Base-by-base conservation (phyloP, 345 rosid genomes). In the Barbarea vulgaris region DNA sequence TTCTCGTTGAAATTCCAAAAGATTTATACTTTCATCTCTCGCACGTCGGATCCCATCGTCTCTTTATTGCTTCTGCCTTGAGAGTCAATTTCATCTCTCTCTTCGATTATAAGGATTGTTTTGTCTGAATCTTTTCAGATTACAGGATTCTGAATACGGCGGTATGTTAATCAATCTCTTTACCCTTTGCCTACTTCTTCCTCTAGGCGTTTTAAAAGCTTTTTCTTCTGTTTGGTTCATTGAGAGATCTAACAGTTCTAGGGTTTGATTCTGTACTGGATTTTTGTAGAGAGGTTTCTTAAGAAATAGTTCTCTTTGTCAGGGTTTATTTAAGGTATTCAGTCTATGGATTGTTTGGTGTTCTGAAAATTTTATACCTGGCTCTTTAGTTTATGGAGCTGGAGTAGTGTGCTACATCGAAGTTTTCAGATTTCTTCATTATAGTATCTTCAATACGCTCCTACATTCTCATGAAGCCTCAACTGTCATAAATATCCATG, bases 151-250 rank as follows among this genome's bases (percentile, higher is more conserved):
- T 54, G 56, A 10, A 21, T 61, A 30, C 64, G 28, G 7, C n/a
- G 57, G 67, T 74, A 74, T 64, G 71, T 33, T 67, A 54, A 30
- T 73, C 36, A 54, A 30, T 73, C 36, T 63, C 64, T 60, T 3
- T 41, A 44, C 7, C 8, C 6, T 25, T 60, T 34, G n/a, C 12
- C 28, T 59, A 34, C 14, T 22, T 34, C 14, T 22, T 36, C 7
- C 15, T n/a, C 61, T 50, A 59, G 39, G 34, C 52, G 21, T 19
- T 62, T 48, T 41, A 24, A 1, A 28, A 21, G 7, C 8, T 18
- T 41, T 9, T 4, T 28, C 21, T 52, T 52, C 11, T 21, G 21
- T 52, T 5, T 53, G 9, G 64, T 4, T 44, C 30, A 31, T 46
- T 46, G 37, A 55, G 51, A 46, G 66, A 74, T 74, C 42, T 34